phyloP scores from a whole-genome alignment of 331 rosid species.

The Saraca asoca region DNA sequence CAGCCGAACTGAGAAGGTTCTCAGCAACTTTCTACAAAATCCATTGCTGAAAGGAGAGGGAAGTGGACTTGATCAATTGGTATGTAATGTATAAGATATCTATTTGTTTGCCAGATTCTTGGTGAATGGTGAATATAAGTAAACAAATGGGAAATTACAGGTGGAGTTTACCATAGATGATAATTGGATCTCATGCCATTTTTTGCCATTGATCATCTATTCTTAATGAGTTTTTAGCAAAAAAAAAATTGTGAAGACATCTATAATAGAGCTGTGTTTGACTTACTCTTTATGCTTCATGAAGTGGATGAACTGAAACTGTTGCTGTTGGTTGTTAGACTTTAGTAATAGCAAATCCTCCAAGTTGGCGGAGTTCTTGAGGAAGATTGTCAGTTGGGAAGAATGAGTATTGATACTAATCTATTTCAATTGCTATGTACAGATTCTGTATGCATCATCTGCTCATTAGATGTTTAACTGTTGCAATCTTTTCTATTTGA shows the following conservation, averaged over 20 bases:
- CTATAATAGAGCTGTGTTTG: conserved; percentile 4
- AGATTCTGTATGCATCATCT: conserved; percentile 12
- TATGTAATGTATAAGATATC: conserved; percentile 42
- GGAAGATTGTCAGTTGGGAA: conserved; percentile 4
- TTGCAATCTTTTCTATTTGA: background rate
- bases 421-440: conserved; percentile 1
- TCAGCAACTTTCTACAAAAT: conserved; percentile 70
- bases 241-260: conserved; percentile 25
- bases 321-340: background rate
- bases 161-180: background rate
- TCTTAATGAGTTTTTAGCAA: background rate
- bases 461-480: conserved; percentile 7
- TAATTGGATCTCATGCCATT: conserved; percentile 17
- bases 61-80: conserved; percentile 51
- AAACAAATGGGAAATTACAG: too few species aligned
- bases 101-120: background rate
- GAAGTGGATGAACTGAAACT: conserved; percentile 22
- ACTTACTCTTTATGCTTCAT: conserved; percentile 7
- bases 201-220: conserved; percentile 12
- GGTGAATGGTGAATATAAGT: background rate
- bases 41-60: conserved; percentile 74
- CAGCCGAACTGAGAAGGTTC: conserved; percentile 76
- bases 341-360: too few species aligned
- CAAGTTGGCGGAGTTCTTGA: too few species aligned
- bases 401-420: background rate